These are phyloP conservation scores for Daldinia grandis DNA, from an alignment of 495 filamentous ascomycete species.

Conservation along the genomic window DNA sequence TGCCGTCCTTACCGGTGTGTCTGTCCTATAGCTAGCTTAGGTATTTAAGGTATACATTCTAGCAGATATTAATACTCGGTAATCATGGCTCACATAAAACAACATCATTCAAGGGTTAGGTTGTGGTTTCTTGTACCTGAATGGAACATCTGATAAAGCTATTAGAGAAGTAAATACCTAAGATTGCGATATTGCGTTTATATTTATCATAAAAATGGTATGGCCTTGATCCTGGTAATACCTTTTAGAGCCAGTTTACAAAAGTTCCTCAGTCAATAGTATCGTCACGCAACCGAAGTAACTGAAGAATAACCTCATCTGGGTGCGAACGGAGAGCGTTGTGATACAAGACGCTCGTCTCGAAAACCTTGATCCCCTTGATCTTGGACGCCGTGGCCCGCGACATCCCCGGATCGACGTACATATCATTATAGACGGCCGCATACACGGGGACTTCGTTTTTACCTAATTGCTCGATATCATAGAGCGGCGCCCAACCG, in stretches of 20 bases:
- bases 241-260: neutral
- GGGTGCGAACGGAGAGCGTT: conserved; percentile 76
- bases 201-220: conserved; percentile 5
- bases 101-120: too few species aligned
- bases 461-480: conserved; percentile 71
- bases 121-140: neutral
- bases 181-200: neutral
- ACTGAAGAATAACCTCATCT: conserved; percentile 74
- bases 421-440: conserved; percentile 94
- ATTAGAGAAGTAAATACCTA: neutral
- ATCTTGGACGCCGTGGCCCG: conserved; percentile 78
- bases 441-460: conserved; percentile 92
- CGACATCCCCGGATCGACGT: conserved; percentile 80
- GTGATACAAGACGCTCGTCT: conserved; percentile 89
- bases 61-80: conserved; percentile 54
- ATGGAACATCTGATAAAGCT: neutral
- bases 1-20: neutral
- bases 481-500: conserved; percentile 81
- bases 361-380: conserved; percentile 77
- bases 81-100: conserved; percentile 38
- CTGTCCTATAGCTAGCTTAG: neutral
- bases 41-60: conserved; percentile 22
- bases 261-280: conserved; percentile 65
- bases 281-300: conserved; percentile 78
- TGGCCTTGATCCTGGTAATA: neutral